Evolutionary conservation across 805 yeast species (phyloP), one percentile per base, ranked within the genome.

Genomic region (Blastobotrys robertii): DNA sequence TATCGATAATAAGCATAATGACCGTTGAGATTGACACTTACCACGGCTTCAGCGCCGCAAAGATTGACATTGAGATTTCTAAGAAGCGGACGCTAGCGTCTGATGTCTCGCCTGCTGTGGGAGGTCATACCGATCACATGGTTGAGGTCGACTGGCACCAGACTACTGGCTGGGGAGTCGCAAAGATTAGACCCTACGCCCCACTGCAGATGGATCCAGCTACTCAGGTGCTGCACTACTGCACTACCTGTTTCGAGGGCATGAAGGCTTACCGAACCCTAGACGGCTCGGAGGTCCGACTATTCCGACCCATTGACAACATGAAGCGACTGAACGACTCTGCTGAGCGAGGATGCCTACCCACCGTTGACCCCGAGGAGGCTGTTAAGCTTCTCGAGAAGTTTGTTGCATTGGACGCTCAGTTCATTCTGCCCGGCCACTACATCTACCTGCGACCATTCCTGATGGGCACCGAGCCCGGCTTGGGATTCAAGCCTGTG

Each of bases 171-270:
- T 84, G 95, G 95, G 80, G 68, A 8, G 62, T 69, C 12, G 94
- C 95, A 37, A 73, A 70, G 54, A 81, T 84, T 56, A 76, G 75
- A 47, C 92, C 94, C 25, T 84, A 79, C 57, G 85, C 80, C 43
- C 75, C 74, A 34, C 62, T 84, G 39, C 56, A 68, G 6, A 57
- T 84, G 41, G 92, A 83, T 55, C 95, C 95, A 31, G 74, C 87
- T 19, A 63, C 86, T 9, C 74, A 81, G 62, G 94, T 83, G 31
- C 77, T 84, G 67, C 95, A 84, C 67, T 84, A 84, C 54, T 82
- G 86, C 8, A 83, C 83, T 53, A 88, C 82, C 60, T 70, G 83
- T 40, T 84, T 84, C 51, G 95, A 84, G 67, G 95, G 95, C 52
- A 68, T 84, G 67, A 84, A 84, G 68, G 94, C 94, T 9, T 84